Conservation (phyloP, 164 flowering plant genomes). For the Warburgia ugandensis region DNA sequence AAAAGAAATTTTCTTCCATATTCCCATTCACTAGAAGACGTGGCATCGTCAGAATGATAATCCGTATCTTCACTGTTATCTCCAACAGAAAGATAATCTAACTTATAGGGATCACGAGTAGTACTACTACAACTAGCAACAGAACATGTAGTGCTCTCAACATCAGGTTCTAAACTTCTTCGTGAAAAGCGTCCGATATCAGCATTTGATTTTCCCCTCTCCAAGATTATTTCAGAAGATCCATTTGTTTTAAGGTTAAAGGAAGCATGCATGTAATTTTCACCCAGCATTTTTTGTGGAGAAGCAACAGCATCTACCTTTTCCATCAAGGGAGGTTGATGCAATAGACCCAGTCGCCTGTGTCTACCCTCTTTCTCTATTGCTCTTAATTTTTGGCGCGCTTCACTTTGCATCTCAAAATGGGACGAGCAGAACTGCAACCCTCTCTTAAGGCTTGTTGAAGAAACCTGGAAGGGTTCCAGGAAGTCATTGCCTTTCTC, state of each 20-base stretch:
- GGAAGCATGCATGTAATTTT: constrained; percentile 43
- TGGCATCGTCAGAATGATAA: constrained; percentile 49
- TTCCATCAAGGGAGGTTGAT: constrained; percentile 21
- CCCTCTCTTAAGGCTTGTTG: constrained; percentile 34
- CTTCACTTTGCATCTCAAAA: constrained; percentile 18
- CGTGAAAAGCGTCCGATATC: constrained; percentile 25
- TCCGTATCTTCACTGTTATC: constrained; percentile 31
- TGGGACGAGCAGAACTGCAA: constrained; percentile 19
- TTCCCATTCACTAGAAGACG: constrained; percentile 38
- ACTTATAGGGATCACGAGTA: constrained; percentile 24
- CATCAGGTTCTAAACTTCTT: constrained; percentile 35
- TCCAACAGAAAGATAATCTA: constrained; percentile 14
- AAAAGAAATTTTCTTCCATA: constrained; percentile 27
- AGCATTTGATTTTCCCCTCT: constrained; percentile 30
- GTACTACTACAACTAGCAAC: constrained; percentile 78
- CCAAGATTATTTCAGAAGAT: constrained; percentile 31
- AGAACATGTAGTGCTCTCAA: constrained; percentile 47
- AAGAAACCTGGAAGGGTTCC: constrained; percentile 21
- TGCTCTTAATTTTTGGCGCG: constrained; percentile 28
- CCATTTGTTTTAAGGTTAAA: constrained; percentile 28
- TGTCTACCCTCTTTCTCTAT: constrained; percentile 27
- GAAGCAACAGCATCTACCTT: constrained; percentile 59
- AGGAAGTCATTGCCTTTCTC: constrained; percentile 10
- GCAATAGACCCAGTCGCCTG: constrained; percentile 11
- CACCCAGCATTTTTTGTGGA: constrained; percentile 38